Evolutionary conservation across 306 rosid species (phyloP), one percentile per base, ranked within the genome.

Genomic region (Quercus berberidifolia): DNA sequence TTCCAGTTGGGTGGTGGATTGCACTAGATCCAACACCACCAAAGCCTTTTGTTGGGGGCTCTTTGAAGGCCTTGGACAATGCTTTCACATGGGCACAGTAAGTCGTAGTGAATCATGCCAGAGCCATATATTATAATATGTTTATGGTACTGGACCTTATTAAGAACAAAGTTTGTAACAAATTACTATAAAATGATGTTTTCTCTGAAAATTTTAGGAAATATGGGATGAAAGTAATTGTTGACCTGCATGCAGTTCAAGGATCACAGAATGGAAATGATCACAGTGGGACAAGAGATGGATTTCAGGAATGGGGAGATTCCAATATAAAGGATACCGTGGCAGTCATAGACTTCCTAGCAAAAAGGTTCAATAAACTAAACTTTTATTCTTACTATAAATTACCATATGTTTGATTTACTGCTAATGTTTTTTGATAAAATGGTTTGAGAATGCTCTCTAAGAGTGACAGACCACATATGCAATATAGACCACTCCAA

Each of bases 1-100:
- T 91, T 60, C 97, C 97, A 1, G 89, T 91, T 14, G 97, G 97
- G 41, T 91, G 94, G 97, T 91, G 97, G 92, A 89, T 85, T 69
- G 88, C 90, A 26, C 78, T 74, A 28, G 97, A 91, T 79, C 96
- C 96, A 63, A 82, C 83, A 71, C 97, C 97, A 30, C 93, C 93
- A 51, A 83, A 69, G 30, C 97, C 97, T 25, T 91, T 88, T 75
- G 90, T 91, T 56, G 92, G 91, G 54, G 93, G 93, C 5, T 89
- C 97, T 19, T 82, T 88, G 76, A 51, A 80, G 73, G 82, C 71
- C 28, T 80, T 91, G 17, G 93, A 91, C 85, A 86, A 86, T 76
- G 93, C 90, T 52, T 91, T 89, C 89, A 87, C 86, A 74, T 89
- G 97, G 97, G 92, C 97, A 80, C 77, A 79, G 93, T 91, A 84